phyloP scores from a whole-genome alignment of 352 stramenopile genomes.

The Pythium dissotocum region DNA sequence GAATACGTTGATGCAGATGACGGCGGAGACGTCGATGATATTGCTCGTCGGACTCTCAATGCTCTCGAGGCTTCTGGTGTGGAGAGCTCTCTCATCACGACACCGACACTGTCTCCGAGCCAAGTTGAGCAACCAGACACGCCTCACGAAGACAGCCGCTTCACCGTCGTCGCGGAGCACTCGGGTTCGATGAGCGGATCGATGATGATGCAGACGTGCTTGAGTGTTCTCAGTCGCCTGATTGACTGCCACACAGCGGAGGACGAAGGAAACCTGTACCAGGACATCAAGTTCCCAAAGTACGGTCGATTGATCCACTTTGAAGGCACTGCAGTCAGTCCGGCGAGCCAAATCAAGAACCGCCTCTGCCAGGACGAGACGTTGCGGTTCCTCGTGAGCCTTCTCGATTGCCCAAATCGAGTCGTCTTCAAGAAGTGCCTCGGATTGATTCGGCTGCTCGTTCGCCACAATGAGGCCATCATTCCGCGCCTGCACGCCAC shows the following conservation, averaged over 20 bases:
- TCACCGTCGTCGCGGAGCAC: constrained; percentile 78
- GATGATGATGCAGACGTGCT: constrained; percentile 88
- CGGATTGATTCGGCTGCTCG: constrained; percentile 75
- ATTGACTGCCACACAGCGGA: constrained; percentile 84
- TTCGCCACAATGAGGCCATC: constrained; percentile 83
- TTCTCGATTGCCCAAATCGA: constrained; percentile 81
- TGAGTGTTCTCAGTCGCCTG: constrained; percentile 79
- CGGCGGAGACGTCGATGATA: constrained; percentile 37
- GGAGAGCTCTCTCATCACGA: constrained; percentile 27
- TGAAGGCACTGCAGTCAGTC: constrained; percentile 75
- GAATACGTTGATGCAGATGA: constrained; percentile 36
- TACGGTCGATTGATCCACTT: constrained; percentile 82
- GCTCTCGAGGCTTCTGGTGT: constrained; percentile 48
- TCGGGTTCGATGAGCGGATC: constrained; percentile 78
- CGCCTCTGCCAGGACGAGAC: constrained; percentile 75
- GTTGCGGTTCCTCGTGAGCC: constrained; percentile 75
- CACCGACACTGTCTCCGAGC: constrained; percentile 26
- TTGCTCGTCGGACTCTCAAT: constrained; percentile 64
- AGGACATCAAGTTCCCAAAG: constrained; percentile 78
- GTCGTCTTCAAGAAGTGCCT: constrained; percentile 86
- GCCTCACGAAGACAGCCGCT: constrained; percentile 41
- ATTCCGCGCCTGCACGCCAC: constrained; percentile 83
- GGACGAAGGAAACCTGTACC: constrained; percentile 77
- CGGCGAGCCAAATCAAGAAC: constrained; percentile 76
- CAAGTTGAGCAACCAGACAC: constrained; percentile 27